Percentiles rank a stretch among this genome's conserved stretches.
These are phyloP conservation scores for Amanita rimosa DNA, from an alignment of 768 basidiomycete species.

Conservation along the genomic window DNA sequence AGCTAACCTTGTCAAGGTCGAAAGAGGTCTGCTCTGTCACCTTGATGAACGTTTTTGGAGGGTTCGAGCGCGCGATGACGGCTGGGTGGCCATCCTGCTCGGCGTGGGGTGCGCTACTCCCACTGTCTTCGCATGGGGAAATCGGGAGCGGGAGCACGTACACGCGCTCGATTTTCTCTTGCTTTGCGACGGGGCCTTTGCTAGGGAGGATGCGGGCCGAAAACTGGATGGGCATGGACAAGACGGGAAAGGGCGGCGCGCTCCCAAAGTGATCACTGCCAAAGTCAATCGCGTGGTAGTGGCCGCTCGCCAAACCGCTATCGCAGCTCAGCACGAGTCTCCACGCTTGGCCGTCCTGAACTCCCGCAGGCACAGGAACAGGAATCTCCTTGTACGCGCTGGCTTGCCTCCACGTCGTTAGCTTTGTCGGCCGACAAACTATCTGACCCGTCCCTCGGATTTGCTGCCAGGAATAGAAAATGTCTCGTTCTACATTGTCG, in stretches of 20 bases:
- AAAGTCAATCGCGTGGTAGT: slow-evolving; percentile 26
- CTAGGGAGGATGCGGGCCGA: slow-evolving; percentile 14
- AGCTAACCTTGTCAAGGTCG: slow-evolving; percentile 76
- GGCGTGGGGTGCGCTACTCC: neutral
- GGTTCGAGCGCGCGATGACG: neutral
- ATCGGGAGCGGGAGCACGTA: slow-evolving; percentile 20
- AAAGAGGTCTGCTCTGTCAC: slow-evolving; percentile 80
- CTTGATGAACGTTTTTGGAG: slow-evolving; percentile 19
- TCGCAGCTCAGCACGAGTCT: slow-evolving; percentile 46
- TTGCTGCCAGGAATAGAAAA: slow-evolving; percentile 59
- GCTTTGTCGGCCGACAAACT: slow-evolving; percentile 40
- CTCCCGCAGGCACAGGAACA: slow-evolving; percentile 49
- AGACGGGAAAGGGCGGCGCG: slow-evolving; percentile 41
- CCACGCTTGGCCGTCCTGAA: slow-evolving; percentile 49
- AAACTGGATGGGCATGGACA: slow-evolving; percentile 55
- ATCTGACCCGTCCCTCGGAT: slow-evolving; percentile 15
- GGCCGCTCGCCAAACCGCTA: too few species aligned
- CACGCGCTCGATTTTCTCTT: slow-evolving; percentile 54
- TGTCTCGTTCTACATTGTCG: slow-evolving; percentile 40
- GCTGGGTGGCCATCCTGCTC: too few species aligned
- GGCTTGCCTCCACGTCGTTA: slow-evolving; percentile 61
- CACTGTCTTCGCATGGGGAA: neutral
- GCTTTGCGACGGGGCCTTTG: slow-evolving; percentile 31
- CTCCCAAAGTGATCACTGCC: slow-evolving; percentile 28
- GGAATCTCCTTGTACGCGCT: slow-evolving; percentile 69